These are phyloP conservation scores for Jatropha curcas DNA, from an alignment of 345 rosid species.

Conservation along the genomic window DNA sequence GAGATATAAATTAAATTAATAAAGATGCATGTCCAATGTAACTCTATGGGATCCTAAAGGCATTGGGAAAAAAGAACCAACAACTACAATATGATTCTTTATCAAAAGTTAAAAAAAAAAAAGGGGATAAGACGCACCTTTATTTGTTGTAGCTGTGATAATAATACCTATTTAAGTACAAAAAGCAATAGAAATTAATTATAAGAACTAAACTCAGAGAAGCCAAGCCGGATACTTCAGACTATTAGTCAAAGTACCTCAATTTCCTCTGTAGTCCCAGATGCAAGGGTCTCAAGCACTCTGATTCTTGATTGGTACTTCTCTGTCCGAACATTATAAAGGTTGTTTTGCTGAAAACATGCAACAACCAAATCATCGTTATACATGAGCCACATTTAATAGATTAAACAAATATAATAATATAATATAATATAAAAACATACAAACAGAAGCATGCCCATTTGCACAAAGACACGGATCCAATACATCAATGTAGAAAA, in stretches of 20 bases:
- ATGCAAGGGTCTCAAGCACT: conserved; percentile 73
- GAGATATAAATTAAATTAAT: background rate
- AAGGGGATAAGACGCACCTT: conserved; percentile 23
- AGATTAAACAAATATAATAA: conserved; percentile 3
- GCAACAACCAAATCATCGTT: conserved; percentile 25
- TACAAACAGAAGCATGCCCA: background rate
- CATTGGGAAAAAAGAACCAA: background rate
- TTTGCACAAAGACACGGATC: background rate
- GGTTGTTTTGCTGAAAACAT: conserved; percentile 68
- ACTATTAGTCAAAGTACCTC: conserved; percentile 46
- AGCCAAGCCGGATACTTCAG: conserved; percentile 19
- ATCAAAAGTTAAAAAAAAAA: background rate
- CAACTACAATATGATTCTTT: background rate
- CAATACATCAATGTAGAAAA: conserved; percentile 17
- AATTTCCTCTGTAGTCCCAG: conserved; percentile 72
- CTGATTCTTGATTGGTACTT: conserved; percentile 72
- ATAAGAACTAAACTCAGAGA: conserved; percentile 4
- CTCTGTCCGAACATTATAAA: conserved; percentile 62
- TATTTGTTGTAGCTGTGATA: conserved; percentile 27
- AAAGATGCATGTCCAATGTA: background rate
- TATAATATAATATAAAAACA: conserved; percentile 7
- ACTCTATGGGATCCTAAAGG: background rate
- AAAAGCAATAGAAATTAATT: conserved; percentile 18
- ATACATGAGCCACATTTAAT: conserved; percentile 18
- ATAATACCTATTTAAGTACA: conserved; percentile 22